Conservation (phyloP, 148 eudicot genomes). For the Limonium bicolor region DNA sequence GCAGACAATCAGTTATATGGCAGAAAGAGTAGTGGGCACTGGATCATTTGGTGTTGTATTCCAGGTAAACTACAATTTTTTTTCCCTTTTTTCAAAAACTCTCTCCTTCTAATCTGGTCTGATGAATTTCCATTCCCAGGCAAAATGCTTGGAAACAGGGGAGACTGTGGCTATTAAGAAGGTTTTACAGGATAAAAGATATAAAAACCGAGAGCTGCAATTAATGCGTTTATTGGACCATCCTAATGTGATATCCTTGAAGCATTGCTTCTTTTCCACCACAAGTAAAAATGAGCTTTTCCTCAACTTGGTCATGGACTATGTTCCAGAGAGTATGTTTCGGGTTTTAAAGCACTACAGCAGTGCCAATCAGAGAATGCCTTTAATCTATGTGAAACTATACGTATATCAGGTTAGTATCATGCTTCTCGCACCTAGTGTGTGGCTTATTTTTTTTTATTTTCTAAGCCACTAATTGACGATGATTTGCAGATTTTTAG, state of each 20-base stretch:
- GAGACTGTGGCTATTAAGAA: slow-evolving; percentile 13
- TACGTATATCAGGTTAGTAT: slow-evolving; percentile 33
- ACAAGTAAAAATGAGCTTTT: slow-evolving; percentile 43
- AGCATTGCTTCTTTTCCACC: slow-evolving; percentile 54
- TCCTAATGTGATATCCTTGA: slow-evolving; percentile 42
- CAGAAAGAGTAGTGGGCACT: slow-evolving; percentile 7
- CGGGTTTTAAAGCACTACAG: slow-evolving; percentile 41
- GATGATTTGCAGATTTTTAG: slow-evolving; percentile 37
- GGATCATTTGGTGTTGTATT: slow-evolving; percentile 5
- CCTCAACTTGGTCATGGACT: slow-evolving; percentile 61
- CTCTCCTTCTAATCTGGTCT: not conserved
- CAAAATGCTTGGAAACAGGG: slow-evolving; percentile 6
- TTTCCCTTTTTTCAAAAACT: not conserved
- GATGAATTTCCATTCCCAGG: not conserved
- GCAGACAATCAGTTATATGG: slow-evolving; percentile 8
- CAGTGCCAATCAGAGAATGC: slow-evolving; percentile 40
- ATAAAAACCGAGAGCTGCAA: slow-evolving; percentile 53
- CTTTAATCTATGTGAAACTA: slow-evolving; percentile 57
- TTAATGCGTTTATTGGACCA: slow-evolving; percentile 54
- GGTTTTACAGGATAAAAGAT: slow-evolving; percentile 53
- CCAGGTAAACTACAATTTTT: not conserved
- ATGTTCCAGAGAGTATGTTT: slow-evolving; percentile 49
- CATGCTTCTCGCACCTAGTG: not conserved
- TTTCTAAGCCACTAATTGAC: slow-evolving; percentile 3
- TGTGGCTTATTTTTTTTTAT: not conserved